Conservation (phyloP, 2,329 filamentous ascomycete species). For the Diaporthe ilicicola region DNA sequence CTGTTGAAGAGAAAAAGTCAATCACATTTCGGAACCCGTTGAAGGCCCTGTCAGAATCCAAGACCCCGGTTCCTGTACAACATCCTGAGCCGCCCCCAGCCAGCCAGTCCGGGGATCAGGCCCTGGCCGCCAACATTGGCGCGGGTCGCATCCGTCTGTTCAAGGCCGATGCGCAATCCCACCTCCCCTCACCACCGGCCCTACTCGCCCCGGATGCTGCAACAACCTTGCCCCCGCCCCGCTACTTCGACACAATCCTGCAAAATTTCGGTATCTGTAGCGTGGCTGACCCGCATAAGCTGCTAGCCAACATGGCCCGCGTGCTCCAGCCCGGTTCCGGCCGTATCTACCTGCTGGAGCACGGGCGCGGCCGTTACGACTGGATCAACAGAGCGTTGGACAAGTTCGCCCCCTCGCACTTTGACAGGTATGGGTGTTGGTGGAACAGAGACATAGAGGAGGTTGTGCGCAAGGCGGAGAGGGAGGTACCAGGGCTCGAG, state of each 20-base stretch:
- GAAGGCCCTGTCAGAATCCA: slow-evolving; percentile 38
- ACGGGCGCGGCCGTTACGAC: slow-evolving; percentile 64
- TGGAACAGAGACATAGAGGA: slow-evolving; percentile 71
- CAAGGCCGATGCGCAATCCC: slow-evolving; percentile 41
- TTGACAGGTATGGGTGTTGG: slow-evolving; percentile 71
- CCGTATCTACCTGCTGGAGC: slow-evolving; percentile 69
- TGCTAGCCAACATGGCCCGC: slow-evolving; percentile 63
- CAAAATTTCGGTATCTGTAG: slow-evolving; percentile 73
- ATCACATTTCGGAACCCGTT: slow-evolving; percentile 16
- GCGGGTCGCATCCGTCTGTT: slow-evolving; percentile 41
- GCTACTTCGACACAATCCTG: slow-evolving; percentile 68
- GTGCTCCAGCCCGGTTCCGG: slow-evolving; percentile 63
- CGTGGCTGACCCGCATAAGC: slow-evolving; percentile 62
- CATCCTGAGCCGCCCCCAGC: slow-evolving; percentile 10
- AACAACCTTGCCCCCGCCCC: slow-evolving; percentile 33
- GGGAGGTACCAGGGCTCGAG: slow-evolving; percentile 61
- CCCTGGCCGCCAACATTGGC: slow-evolving; percentile 34
- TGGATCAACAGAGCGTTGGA: slow-evolving; percentile 66
- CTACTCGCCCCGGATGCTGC: slow-evolving; percentile 36
- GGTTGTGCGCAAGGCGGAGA: slow-evolving; percentile 60
- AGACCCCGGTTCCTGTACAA: slow-evolving; percentile 30
- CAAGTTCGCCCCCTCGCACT: slow-evolving; percentile 62
- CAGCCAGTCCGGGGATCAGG: slow-evolving; percentile 23
- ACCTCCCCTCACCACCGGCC: slow-evolving; percentile 34
- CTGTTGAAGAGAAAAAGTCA: slow-evolving; percentile 6